A percentile compares a stretch with the other conserved stretches of the same genome.
phyloP scores from a whole-genome alignment of 352 stramenopile genomes.

The Phytopythium mirpurense region DNA sequence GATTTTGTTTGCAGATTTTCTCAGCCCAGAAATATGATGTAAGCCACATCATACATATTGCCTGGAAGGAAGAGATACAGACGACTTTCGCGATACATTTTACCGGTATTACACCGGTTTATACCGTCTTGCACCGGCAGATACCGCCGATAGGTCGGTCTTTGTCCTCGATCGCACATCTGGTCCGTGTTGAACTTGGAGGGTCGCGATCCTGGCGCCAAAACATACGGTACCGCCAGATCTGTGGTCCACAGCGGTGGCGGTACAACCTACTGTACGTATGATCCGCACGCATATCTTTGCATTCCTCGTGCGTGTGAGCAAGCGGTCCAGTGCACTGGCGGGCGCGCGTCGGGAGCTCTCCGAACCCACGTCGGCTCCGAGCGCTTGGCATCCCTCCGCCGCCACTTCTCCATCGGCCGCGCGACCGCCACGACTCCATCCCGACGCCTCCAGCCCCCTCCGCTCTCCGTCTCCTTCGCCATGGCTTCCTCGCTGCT shows the following conservation, averaged over 20 bases:
- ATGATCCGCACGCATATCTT: too few species aligned
- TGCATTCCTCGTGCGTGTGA: too few species aligned
- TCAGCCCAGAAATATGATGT: too few species aligned
- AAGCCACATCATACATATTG: too few species aligned
- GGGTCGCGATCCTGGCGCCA: slow-evolving; percentile 7
- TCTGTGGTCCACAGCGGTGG: neutral
- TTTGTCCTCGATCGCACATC: too few species aligned
- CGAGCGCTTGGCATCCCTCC: neutral
- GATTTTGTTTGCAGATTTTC: slow-evolving; percentile 1
- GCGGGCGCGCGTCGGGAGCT: neutral
- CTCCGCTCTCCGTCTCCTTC: neutral
- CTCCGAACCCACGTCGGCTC: too few species aligned
- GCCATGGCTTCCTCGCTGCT: slow-evolving; percentile 2
- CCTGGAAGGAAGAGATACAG: too few species aligned
- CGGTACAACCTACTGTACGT: too few species aligned
- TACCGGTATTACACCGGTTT: neutral
- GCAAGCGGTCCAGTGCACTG: too few species aligned
- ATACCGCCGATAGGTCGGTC: too few species aligned
- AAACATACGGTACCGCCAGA: too few species aligned
- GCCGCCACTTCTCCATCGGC: neutral
- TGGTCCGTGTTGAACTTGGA: slow-evolving; percentile 8
- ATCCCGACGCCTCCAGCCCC: neutral
- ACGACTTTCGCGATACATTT: too few species aligned
- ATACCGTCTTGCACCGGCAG: neutral
- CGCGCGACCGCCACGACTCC: neutral